Evolutionary conservation across 352 stramenopile genomes (phyloP).

Genomic region (Globisporangium mamillatum): DNA sequence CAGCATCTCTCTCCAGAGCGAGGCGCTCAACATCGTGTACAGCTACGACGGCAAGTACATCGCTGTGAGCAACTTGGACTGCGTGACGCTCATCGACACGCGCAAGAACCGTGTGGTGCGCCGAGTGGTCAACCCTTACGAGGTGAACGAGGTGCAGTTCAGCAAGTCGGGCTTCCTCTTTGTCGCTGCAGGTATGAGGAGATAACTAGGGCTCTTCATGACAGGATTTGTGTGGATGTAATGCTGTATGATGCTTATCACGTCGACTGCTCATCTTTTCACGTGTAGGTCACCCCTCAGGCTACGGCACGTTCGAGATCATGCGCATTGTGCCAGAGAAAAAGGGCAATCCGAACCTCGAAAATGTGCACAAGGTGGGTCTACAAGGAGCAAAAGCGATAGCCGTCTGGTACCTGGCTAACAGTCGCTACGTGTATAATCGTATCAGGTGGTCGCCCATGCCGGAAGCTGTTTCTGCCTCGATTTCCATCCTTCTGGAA

Average conservation of each 20-base stretch:
- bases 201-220: background rate
- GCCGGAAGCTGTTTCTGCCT: slow-evolving; percentile 81
- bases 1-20: slow-evolving; percentile 70
- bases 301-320: slow-evolving; percentile 82
- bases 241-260: background rate
- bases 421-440: background rate
- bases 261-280: background rate
- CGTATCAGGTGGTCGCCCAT: slow-evolving; percentile 59
- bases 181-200: slow-evolving; percentile 48
- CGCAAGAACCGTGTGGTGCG: slow-evolving; percentile 78
- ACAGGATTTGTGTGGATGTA: background rate
- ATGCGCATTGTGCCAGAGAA: slow-evolving; percentile 76
- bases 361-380: slow-evolving; percentile 78
- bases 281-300: slow-evolving; percentile 51
- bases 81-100: slow-evolving; percentile 79
- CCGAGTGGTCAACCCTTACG: slow-evolving; percentile 77
- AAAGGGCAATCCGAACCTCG: slow-evolving; percentile 75
- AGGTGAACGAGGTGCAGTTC: slow-evolving; percentile 84
- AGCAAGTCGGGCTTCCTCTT: slow-evolving; percentile 77
- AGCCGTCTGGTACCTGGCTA: slow-evolving; percentile 9
- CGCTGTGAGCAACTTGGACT: slow-evolving; percentile 69
- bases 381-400: background rate
- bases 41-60: slow-evolving; percentile 82
- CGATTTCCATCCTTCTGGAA: slow-evolving; percentile 73
- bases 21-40: slow-evolving; percentile 79